phyloP scores from a whole-genome alignment of 345 rosid species.

The Boechera stricta region DNA sequence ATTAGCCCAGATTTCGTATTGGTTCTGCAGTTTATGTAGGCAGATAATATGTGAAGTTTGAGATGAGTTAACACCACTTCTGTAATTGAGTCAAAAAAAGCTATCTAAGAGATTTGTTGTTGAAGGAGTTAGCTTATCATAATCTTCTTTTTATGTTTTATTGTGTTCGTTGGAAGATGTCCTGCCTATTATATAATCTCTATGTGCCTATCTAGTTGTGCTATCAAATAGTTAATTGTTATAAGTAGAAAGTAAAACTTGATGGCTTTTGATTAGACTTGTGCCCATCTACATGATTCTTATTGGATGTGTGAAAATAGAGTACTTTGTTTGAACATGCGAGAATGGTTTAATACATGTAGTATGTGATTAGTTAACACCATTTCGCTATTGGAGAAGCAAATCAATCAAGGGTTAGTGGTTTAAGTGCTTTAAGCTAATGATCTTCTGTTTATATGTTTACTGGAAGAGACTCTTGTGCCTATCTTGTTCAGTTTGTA shows the following conservation, averaged over 20 bases:
- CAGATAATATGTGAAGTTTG: background rate
- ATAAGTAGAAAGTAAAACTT: background rate
- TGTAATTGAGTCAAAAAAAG: background rate
- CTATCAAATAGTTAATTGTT: background rate
- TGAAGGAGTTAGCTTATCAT: background rate
- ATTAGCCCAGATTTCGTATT: background rate
- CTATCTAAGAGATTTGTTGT: background rate
- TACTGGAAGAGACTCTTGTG: conserved; percentile 6
- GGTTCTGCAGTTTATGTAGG: background rate
- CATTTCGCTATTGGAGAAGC: background rate
- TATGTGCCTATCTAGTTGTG: background rate
- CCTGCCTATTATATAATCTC: background rate
- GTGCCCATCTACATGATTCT: background rate
- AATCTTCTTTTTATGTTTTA: background rate
- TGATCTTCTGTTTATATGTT: background rate
- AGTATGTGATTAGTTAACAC: conserved; percentile 1
- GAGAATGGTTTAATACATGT: background rate
- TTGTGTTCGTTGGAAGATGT: conserved; percentile 1
- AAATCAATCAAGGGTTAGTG: conserved; percentile 11
- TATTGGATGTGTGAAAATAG: background rate
- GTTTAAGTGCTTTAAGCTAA: background rate
- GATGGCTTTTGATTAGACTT: background rate
- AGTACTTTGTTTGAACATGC: background rate
- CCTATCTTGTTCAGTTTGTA: conserved; percentile 2
- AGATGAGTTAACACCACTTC: conserved; percentile 1